phyloP scores from a whole-genome alignment of 169 alveolate species.

The Theileria annulata region DNA sequence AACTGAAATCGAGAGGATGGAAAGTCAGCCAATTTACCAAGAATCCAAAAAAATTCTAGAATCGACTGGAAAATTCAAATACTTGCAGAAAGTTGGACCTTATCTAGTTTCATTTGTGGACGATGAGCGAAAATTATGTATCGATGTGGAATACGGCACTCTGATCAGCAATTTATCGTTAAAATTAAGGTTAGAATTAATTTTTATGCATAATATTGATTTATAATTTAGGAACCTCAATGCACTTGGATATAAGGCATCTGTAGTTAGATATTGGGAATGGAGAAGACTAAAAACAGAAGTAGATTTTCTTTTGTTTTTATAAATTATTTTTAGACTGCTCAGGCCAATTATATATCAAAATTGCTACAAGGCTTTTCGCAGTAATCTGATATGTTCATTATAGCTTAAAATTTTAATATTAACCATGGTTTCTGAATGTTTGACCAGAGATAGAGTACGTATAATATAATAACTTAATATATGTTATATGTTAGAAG shows the following conservation, averaged over 20 bases:
- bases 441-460: constrained; percentile 18
- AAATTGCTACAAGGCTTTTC: constrained; percentile 32
- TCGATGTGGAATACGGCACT: constrained; percentile 44
- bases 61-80: constrained; percentile 30
- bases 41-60: constrained; percentile 55
- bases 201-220: neutral
- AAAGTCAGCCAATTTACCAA: constrained; percentile 43
- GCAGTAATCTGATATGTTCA: constrained; percentile 20
- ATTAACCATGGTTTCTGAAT: neutral
- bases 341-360: constrained; percentile 54
- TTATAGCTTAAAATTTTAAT: neutral
- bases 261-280: constrained; percentile 66
- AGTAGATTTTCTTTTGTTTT: constrained; percentile 30
- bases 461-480: neutral
- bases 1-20: constrained; percentile 31
- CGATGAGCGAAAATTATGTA: constrained; percentile 33
- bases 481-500: constrained; percentile 19
- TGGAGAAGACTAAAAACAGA: constrained; percentile 67
- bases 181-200: constrained; percentile 25
- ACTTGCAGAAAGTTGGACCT: constrained; percentile 41
- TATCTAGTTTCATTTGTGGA: constrained; percentile 54
- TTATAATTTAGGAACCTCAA: constrained; percentile 35
- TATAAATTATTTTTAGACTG: constrained; percentile 33
- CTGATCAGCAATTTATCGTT: constrained; percentile 26
- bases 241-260: constrained; percentile 54